Evolutionary conservation across 768 basidiomycete species (phyloP).

Genomic region (Grammothele lineata): DNA sequence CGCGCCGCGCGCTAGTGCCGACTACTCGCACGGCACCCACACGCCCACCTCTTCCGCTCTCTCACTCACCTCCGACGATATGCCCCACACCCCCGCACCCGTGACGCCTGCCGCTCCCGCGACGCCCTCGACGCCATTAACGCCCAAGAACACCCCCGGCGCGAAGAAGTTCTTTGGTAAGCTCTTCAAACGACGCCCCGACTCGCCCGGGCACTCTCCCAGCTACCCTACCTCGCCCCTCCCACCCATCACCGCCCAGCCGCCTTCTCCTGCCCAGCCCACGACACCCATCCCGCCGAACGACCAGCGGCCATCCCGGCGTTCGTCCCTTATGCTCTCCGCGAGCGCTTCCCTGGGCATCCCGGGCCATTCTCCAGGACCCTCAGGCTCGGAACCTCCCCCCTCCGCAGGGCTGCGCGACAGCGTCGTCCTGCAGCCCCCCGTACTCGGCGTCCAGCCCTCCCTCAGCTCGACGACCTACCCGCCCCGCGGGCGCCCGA

Average conservation of each 20-base stretch:
- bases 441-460: conserved; percentile 68
- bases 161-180: conserved; percentile 59
- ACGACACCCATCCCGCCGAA: conserved; percentile 1
- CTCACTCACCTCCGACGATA: conserved; percentile 25
- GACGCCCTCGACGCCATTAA: conserved; percentile 20
- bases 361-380: conserved; percentile 1
- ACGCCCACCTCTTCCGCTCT: conserved; percentile 31
- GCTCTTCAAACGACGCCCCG: conserved; percentile 54
- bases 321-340: conserved; percentile 6
- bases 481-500: conserved; percentile 36
- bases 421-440: conserved; percentile 31
- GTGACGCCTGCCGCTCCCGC: conserved; percentile 10
- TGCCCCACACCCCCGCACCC: conserved; percentile 12
- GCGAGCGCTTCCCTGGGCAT: conserved; percentile 2
- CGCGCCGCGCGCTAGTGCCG: conserved; percentile 9
- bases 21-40: conserved; percentile 14
- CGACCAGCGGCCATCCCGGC: conserved; percentile 6
- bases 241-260: conserved; percentile 5
- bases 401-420: conserved; percentile 3
- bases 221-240: conserved; percentile 23
- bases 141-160: conserved; percentile 27
- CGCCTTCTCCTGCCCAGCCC: conserved; percentile 5
- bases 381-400: conserved; percentile 9
- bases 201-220: conserved; percentile 27
- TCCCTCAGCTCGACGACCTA: conserved; percentile 47